Evolutionary conservation across 1,284 basidiomycete genomes (phyloP), one percentile per base, ranked within the genome.

Genomic region (Serendipita sp.): DNA sequence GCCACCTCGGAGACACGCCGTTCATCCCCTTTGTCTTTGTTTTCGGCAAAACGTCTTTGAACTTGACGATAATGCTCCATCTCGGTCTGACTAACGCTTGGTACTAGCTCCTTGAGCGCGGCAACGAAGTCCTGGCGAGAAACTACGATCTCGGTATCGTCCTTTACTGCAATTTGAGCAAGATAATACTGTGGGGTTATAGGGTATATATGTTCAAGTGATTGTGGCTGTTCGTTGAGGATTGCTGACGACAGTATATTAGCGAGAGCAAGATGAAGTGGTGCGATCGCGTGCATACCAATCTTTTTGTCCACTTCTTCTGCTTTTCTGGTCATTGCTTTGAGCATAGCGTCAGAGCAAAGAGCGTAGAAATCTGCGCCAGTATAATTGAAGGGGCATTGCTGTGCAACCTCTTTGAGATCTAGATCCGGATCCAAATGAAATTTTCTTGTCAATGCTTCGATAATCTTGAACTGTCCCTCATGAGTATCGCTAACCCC

Each of bases 341-440:
- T 91, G 60, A 99, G 79, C 80, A 99, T 85, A 1, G 95, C 93
- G 72, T 99, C 96, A 2, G 93, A 90, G 72, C 95, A 98, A 13
- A 99, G 77, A 0, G 96, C 95, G 75, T 99, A 99, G 68, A 99
- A 93, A 73, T 99, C 96, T 41, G 96, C 96, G 30, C 96, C 93
- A 2, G 93, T 97, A 70, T 88, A 92, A 71, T 95, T 93, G 77
- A 96, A 92, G 0, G 93, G 87, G 66, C 93, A 98, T 61, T 78
- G 76, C 44, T 87, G 78, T 12, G 90, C 88, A 60, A 99, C 75
- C 4, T 71, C 70, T 35, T 74, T 72, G 13, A 99, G 79, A 68
- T 87, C 77, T 5, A 95, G 77, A 61, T 76, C 76, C 0, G 85
- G 79, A 67, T 91, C 82, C 29, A 98, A 79, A 60, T 82, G 83